These are phyloP conservation scores for Talaromyces pinophilus DNA, from an alignment of 2,329 filamentous ascomycete species.

Conservation along the genomic window DNA sequence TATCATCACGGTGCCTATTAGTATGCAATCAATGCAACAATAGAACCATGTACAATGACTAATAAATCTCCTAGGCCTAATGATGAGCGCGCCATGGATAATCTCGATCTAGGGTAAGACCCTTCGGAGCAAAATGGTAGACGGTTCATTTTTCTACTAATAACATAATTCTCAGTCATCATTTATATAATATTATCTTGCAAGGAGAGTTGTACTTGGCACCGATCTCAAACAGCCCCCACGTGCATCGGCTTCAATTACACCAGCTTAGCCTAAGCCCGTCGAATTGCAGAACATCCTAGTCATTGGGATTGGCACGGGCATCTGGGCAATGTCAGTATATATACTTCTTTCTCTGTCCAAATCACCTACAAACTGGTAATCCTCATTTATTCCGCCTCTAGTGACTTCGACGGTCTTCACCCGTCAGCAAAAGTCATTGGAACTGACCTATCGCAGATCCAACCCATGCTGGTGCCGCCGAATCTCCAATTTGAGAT, in stretches of 20 bases:
- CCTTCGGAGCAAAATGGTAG: neutral
- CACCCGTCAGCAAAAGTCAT: constrained; percentile 21
- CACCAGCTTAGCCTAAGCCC: no score
- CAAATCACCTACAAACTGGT: neutral
- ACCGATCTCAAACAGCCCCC: constrained; percentile 13
- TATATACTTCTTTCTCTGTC: neutral
- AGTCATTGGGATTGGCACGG: constrained; percentile 20
- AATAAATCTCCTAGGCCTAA: constrained; percentile 9
- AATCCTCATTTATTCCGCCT: neutral
- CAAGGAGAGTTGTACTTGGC: constrained; percentile 19
- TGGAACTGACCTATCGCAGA: constrained; percentile 21
- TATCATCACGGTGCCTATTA: constrained; percentile 22
- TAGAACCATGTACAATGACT: neutral
- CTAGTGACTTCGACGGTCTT: constrained; percentile 11
- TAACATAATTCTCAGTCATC: constrained; percentile 1
- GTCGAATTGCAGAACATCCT: constrained; percentile 12
- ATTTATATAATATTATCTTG: constrained; percentile 15
- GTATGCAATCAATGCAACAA: constrained; percentile 25
- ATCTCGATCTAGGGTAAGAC: constrained; percentile 16
- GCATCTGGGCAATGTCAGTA: constrained; percentile 23
- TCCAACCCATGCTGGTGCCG: constrained; percentile 18
- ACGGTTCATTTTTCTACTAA: neutral
- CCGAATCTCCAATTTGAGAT: constrained; percentile 30
- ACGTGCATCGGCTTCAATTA: neutral
- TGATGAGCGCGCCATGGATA: constrained; percentile 18